Evolutionary conservation across 257 asterid genomes (phyloP).

Genomic region (Rehmannia glutinosa): DNA sequence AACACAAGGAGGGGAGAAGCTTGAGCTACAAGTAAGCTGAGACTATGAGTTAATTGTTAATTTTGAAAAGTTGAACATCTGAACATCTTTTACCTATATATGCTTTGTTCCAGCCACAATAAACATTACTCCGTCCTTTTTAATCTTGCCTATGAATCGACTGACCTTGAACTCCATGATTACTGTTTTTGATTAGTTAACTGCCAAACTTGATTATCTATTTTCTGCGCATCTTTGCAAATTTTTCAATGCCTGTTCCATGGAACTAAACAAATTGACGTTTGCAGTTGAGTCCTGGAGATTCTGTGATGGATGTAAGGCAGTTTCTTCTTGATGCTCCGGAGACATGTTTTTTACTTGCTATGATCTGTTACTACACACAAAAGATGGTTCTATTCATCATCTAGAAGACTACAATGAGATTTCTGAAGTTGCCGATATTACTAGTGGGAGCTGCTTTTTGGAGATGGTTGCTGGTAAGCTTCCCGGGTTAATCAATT

Average conservation of each 20-base stretch:
- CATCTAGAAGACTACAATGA: constrained; percentile 92
- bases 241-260: constrained; percentile 2
- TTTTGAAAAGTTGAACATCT: constrained; percentile 2
- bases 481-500: constrained; percentile 3
- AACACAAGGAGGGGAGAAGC: constrained; percentile 82
- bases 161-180: not conserved
- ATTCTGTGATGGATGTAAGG: constrained; percentile 94
- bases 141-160: not conserved
- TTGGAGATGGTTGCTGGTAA: constrained; percentile 95
- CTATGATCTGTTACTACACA: constrained; percentile 77
- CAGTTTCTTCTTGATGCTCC: constrained; percentile 98
- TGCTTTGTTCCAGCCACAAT: constrained; percentile 13
- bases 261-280: constrained; percentile 19
- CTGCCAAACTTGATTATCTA: not conserved
- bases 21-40: constrained; percentile 77
- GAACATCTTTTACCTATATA: not conserved
- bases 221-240: not conserved
- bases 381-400: constrained; percentile 72
- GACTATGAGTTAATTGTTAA: not conserved
- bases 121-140: not conserved
- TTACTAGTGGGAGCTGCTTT: constrained; percentile 73
- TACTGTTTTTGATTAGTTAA: constrained; percentile 9
- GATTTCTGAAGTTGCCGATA: constrained; percentile 91
- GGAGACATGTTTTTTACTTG: constrained; percentile 90
- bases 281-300: constrained; percentile 96